These are phyloP conservation scores for Fusarium veterinarium DNA, from an alignment of 2,329 filamentous ascomycete genomes.

Conservation along the genomic window DNA sequence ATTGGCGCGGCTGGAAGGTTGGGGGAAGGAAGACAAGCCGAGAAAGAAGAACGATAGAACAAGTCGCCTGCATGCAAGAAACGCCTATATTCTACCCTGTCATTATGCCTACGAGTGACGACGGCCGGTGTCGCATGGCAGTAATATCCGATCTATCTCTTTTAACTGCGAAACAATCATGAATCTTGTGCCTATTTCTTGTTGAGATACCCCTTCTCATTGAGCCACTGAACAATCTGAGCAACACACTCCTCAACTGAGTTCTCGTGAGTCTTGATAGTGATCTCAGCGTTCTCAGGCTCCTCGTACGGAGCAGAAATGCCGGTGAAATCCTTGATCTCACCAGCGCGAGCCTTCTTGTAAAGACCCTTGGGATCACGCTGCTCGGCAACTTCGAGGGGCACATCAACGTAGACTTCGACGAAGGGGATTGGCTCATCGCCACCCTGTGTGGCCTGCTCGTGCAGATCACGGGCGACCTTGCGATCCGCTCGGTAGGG, in stretches of 20 bases:
- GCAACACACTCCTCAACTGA: slow-evolving; percentile 89
- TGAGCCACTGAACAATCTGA: slow-evolving; percentile 84
- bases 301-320: slow-evolving; percentile 96
- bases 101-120: slow-evolving; percentile 38
- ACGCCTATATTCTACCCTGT: slow-evolving; percentile 47
- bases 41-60: slow-evolving; percentile 22
- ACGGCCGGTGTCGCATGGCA: slow-evolving; percentile 40
- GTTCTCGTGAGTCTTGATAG: slow-evolving; percentile 83
- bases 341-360: slow-evolving; percentile 92
- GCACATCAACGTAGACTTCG: slow-evolving; percentile 93
- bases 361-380: slow-evolving; percentile 97
- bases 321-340: slow-evolving; percentile 98
- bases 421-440: slow-evolving; percentile 86
- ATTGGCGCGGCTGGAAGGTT: not conserved
- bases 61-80: slow-evolving; percentile 39
- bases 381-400: slow-evolving; percentile 91
- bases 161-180: slow-evolving; percentile 22
- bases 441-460: slow-evolving; percentile 60
- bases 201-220: slow-evolving; percentile 68
- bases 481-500: slow-evolving; percentile 90
- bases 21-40: not conserved
- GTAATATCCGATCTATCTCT: slow-evolving; percentile 45
- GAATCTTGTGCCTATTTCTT: slow-evolving; percentile 40
- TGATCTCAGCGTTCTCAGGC: slow-evolving; percentile 86
- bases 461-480: slow-evolving; percentile 83